Base-by-base conservation (phyloP, 495 filamentous ascomycete genomes). In the Penicillium silybi region DNA sequence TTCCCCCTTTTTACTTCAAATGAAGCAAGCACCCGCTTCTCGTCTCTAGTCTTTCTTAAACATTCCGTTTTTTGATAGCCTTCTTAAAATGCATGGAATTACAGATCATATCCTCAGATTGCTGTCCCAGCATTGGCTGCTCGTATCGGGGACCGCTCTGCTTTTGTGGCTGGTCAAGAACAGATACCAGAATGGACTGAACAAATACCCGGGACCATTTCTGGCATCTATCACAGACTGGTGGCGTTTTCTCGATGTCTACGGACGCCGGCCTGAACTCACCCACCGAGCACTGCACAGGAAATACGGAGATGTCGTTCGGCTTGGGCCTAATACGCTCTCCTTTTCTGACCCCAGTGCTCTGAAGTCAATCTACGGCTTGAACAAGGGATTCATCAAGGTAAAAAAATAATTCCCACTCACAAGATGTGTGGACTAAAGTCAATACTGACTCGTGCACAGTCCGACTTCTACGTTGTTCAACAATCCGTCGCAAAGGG, bases 351-450 rank as follows among this genome's bases (percentile, higher is more conserved):
- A 88, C 56, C 85, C 87, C 0, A 74, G 76, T 44, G 82, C 85
- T 11, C 67, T 90, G 41, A 88, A 85, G 61, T 74, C 75, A 7
- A 92, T 93, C 23, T 93, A 92, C 60, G 85, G 89, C 1, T 72
- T 91, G 49, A 90, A 90, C 60, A 90, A 90, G 66, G 86, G 86
- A n/a, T 89, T 89, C 62, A 73, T 71, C 49, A 92, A 92, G 78
- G 85, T 88, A 52, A 40, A 66, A 34, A 25, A 3, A 7, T 18
- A n/a, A n/a, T n/a, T n/a, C n/a, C 19, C 19, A 32, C 7, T 26
- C n/a, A 18, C 9, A 25, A 37, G 18, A 32, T 13, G 9, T 4
- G 10, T 32, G 19, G 20, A 16, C 52, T 7, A 58, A 58, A 0
- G 27, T 27, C 15, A 10, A 8, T 48, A 23, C 34, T 54, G 15